A percentile compares a stretch with the other conserved stretches of the same genome.
Evolutionary conservation across 495 filamentous ascomycete genomes (phyloP).

Genomic region (Penicillium crystallinum): DNA sequence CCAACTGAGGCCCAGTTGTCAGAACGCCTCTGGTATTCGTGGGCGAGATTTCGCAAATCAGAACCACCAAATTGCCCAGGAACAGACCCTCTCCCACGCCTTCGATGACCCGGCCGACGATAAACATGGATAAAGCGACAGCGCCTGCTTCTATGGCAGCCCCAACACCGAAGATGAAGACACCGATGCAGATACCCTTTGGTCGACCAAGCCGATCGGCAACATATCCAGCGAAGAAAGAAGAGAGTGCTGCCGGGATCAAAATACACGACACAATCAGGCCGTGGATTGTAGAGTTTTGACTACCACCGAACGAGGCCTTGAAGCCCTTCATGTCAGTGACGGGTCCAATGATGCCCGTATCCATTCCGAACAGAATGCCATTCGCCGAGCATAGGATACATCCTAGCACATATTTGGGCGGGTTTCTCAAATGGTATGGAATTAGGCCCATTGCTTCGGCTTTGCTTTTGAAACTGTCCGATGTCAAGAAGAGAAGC

Average conservation of each 20-base stretch:
- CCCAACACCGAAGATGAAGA: constrained; percentile 51
- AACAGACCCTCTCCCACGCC: constrained; percentile 58
- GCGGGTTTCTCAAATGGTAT: neutral
- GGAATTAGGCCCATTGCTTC: neutral
- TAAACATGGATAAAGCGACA: constrained; percentile 46
- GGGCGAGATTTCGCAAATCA: constrained; percentile 60
- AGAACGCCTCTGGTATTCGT: constrained; percentile 46
- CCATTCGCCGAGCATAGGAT: constrained; percentile 7
- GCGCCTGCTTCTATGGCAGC: constrained; percentile 47
- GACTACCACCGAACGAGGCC: constrained; percentile 42
- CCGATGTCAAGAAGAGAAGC: neutral
- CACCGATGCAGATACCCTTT: constrained; percentile 47
- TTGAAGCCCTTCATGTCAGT: constrained; percentile 56
- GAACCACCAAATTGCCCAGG: constrained; percentile 50
- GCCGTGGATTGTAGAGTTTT: constrained; percentile 53
- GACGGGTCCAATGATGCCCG: constrained; percentile 58
- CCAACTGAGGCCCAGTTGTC: constrained; percentile 51
- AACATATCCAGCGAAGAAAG: constrained; percentile 57
- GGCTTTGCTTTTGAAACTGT: neutral
- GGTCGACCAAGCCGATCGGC: constrained; percentile 56
- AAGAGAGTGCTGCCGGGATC: constrained; percentile 55
- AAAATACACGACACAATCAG: constrained; percentile 61
- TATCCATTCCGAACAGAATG: constrained; percentile 44
- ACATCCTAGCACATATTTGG: constrained; percentile 16
- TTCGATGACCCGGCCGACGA: constrained; percentile 50